These are phyloP conservation scores for Starmerella vitae DNA, from an alignment of 805 yeast genomes.

Conservation along the genomic window DNA sequence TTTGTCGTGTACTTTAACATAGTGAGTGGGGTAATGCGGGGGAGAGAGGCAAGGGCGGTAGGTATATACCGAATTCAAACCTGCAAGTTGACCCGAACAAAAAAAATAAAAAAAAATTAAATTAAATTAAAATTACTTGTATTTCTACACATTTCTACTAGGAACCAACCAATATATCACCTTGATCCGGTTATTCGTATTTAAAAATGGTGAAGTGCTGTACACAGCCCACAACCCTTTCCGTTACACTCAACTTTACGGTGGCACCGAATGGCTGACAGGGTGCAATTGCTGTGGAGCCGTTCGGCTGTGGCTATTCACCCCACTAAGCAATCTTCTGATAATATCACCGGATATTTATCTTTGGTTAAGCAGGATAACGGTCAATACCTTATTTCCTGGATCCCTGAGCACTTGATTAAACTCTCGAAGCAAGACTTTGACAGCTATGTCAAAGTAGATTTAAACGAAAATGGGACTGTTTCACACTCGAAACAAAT, in stretches of 20 bases:
- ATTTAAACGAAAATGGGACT: constrained; percentile 29
- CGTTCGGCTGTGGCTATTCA: constrained; percentile 58
- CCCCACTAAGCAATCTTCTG: constrained; percentile 57
- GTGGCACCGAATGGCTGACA: constrained; percentile 7
- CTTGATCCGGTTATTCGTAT: too few species aligned
- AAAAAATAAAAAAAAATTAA: too few species aligned
- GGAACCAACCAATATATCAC: too few species aligned
- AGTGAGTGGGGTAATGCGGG: background rate
- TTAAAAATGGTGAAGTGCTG: too few species aligned
- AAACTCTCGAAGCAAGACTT: constrained; percentile 33
- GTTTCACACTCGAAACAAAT: constrained; percentile 19
- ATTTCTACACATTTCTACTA: too few species aligned
- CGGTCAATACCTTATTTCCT: constrained; percentile 48
- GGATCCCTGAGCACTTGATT: constrained; percentile 42
- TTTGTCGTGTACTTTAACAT: constrained; percentile 7
- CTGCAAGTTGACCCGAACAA: background rate
- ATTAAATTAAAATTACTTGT: too few species aligned
- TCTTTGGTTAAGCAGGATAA: constrained; percentile 46
- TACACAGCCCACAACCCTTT: too few species aligned
- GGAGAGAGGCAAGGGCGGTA: background rate
- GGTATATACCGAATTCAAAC: background rate
- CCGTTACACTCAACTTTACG: too few species aligned
- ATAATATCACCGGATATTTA: constrained; percentile 69
- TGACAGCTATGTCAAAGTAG: constrained; percentile 38
- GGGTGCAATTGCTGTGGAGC: constrained; percentile 28